These are phyloP conservation scores for Adenanthera pavonina DNA, from an alignment of 306 rosid species.

Conservation along the genomic window DNA sequence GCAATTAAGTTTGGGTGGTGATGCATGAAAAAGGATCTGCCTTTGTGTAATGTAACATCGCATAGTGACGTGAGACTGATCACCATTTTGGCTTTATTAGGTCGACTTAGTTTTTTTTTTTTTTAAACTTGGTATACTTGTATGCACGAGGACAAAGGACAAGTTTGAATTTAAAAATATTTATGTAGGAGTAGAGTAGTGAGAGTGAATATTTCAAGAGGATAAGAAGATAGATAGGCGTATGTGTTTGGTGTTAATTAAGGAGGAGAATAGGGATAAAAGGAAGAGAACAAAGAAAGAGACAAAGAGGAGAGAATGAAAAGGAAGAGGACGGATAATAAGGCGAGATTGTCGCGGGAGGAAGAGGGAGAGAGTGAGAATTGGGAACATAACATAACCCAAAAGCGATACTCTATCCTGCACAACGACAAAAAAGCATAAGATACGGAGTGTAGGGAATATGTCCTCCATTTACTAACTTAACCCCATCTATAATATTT, in stretches of 20 bases:
- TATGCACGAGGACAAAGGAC: neutral
- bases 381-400: constrained; percentile 40
- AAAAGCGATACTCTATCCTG: constrained; percentile 36
- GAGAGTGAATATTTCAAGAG: no score
- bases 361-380: constrained; percentile 27
- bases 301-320: constrained; percentile 47
- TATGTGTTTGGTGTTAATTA: no score
- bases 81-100: constrained; percentile 15
- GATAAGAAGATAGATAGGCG: no score
- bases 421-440: constrained; percentile 47
- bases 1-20: constrained; percentile 31
- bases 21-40: constrained; percentile 23
- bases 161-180: neutral
- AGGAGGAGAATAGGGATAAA: neutral
- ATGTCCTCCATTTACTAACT: neutral
- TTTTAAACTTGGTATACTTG: neutral
- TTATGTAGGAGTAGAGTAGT: no score
- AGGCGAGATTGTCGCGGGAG: constrained; percentile 83
- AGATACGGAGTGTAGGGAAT: neutral
- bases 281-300: neutral
- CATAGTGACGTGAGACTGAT: constrained; percentile 41
- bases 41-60: constrained; percentile 42
- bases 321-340: constrained; percentile 52
- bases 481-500: no score
- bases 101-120: neutral